These are phyloP conservation scores for Biscogniauxia sp. DNA, from an alignment of 2,329 filamentous ascomycete species.

Conservation along the genomic window DNA sequence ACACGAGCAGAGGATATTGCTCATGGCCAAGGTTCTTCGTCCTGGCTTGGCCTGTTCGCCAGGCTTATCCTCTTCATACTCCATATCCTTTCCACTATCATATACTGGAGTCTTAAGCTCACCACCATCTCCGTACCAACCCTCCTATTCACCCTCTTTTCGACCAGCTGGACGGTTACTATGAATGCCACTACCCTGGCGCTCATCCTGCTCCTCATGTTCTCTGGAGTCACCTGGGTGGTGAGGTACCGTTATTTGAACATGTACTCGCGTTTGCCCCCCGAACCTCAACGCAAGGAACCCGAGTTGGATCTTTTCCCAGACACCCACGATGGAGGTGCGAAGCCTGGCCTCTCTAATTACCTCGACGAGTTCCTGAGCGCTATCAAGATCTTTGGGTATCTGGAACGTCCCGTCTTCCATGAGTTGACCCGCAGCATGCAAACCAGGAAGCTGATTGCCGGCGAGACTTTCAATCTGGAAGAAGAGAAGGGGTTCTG, in stretches of 20 bases:
- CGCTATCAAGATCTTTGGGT: slow-evolving; percentile 98
- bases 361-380: slow-evolving; percentile 97
- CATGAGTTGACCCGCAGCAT: slow-evolving; percentile 96
- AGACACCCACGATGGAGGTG: slow-evolving; percentile 83
- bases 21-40: slow-evolving; percentile 32
- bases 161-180: slow-evolving; percentile 84
- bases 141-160: slow-evolving; percentile 64
- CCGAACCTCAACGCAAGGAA: slow-evolving; percentile 93
- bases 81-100: slow-evolving; percentile 53
- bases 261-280: slow-evolving; percentile 91
- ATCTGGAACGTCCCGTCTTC: slow-evolving; percentile 92
- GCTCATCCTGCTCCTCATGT: slow-evolving; percentile 70
- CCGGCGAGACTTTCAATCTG: slow-evolving; percentile 88
- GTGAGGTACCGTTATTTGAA: slow-evolving; percentile 94
- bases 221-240: slow-evolving; percentile 89
- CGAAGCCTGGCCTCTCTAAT: slow-evolving; percentile 88
- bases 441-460: slow-evolving; percentile 95
- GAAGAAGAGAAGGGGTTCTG: slow-evolving; percentile 99
- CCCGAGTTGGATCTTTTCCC: slow-evolving; percentile 94
- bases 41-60: slow-evolving; percentile 59
- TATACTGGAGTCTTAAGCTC: slow-evolving; percentile 82
- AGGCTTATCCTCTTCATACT: slow-evolving; percentile 54
- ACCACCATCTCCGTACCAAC: slow-evolving; percentile 86
- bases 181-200: slow-evolving; percentile 93
- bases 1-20: slow-evolving; percentile 24